Base-by-base conservation (phyloP, 306 rosid species). In the Dalbergia oliveri region DNA sequence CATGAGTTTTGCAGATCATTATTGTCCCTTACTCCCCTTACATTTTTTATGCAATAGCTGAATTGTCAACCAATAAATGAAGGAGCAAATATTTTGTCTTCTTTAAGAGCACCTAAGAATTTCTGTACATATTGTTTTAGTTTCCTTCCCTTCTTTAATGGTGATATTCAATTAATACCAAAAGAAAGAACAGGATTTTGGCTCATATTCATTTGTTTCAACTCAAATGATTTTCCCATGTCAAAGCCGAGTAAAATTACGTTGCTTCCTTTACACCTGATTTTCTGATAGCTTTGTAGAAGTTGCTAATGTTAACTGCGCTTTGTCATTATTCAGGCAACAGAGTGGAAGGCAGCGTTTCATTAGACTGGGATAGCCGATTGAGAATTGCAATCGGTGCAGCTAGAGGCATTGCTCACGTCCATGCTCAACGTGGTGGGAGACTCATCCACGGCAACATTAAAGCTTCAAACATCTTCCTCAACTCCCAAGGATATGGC, bases 321-420 rank as follows among this genome's bases (percentile, higher is more conserved):
- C 19, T 80, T n/a, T 59, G 69, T 37, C 16, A 69, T 21, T 26
- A 39, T 85, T 81, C 89, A 94, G 98, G 82, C 4, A 88, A 82
- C 76, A 86, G 94, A 87, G 93, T 95, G 39, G 93, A 75, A 60
- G 90, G 86, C 4, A 83, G 87, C 66, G 82, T 18, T 67, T 85
- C 77, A 31, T 73, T 92, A 31, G 90, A 91, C 73, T 94, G 98
- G 98, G 92, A 92, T 18, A 79, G 82, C 23, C 63, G 98, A 43
- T 86, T 94, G 53, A 88, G 76, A 78, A 91, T 92, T 44, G 89
- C 90, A 39, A 67, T 91, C 11, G 98, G 98, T 21, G 86, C 87
- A 58, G 97, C 98, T 41, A 91, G 94, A 86, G 98, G 97, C 69
- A 88, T 94, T 21, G 92, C 97, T 72, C 84, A 89, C 83, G 78